phyloP scores from a whole-genome alignment of 176 grass and related monocot genomes.

The Oryza glumipatula region DNA sequence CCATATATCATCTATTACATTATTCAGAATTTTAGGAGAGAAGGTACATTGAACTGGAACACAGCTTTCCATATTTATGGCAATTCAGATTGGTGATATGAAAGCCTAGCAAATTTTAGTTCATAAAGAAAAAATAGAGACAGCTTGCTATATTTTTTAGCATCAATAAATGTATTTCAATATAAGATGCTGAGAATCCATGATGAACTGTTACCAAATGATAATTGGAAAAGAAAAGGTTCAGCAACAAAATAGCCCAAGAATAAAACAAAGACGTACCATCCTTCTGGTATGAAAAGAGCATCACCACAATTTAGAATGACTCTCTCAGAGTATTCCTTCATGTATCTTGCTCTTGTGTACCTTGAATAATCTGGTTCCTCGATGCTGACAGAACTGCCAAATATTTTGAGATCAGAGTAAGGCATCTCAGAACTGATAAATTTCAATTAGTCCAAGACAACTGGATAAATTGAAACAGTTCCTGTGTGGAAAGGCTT shows the following conservation, averaged over 20 bases:
- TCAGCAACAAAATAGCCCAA: constrained; percentile 9
- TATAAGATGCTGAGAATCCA: constrained; percentile 13
- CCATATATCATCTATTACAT: constrained; percentile 3
- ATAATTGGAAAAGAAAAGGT: background rate
- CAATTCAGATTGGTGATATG: background rate
- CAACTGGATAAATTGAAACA: constrained; percentile 27
- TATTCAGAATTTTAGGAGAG: background rate
- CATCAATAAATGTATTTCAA: background rate
- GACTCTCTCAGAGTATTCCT: constrained; percentile 74
- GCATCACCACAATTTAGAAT: constrained; percentile 71
- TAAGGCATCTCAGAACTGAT: constrained; percentile 5
- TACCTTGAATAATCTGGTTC: constrained; percentile 72
- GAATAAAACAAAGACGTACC: constrained; percentile 56
- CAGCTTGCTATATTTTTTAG: background rate
- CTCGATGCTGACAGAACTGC: constrained; percentile 72
- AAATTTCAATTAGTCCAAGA: constrained; percentile 8
- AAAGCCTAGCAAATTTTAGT: background rate
- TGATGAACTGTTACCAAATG: background rate
- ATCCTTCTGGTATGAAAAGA: constrained; percentile 99
- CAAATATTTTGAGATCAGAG: constrained; percentile 32
- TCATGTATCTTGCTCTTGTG: constrained; percentile 68
- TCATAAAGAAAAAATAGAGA: constrained; percentile 3
- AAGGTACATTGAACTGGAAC: background rate
- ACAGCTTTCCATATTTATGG: background rate
- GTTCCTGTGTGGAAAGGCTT: constrained; percentile 6